These are phyloP conservation scores for Pulveroboletus sp. DNA, from an alignment of 768 basidiomycete species.

Conservation along the genomic window DNA sequence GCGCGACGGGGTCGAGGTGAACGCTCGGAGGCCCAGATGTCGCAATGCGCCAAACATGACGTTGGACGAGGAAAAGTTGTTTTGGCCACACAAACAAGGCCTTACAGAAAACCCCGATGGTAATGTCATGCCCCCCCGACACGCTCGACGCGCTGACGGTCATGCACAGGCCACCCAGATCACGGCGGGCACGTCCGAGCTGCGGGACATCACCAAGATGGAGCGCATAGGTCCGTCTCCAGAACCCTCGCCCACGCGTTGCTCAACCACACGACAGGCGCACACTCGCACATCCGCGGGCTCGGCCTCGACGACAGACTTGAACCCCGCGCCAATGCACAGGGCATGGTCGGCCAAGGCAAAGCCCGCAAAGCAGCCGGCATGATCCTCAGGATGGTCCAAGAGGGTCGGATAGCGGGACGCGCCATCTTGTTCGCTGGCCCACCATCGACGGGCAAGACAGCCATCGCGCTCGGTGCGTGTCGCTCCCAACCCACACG, in stretches of 20 bases:
- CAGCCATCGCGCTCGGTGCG: no score
- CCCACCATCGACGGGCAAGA: constrained; percentile 96
- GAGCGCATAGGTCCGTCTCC: constrained; percentile 67
- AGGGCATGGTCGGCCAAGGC: constrained; percentile 97
- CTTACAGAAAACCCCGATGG: constrained; percentile 22
- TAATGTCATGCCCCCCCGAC: no score
- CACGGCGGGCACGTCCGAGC: constrained; percentile 69
- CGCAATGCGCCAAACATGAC: no score
- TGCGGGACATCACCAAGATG: constrained; percentile 88
- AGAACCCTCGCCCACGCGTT: no score
- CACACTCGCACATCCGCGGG: constrained; percentile 93
- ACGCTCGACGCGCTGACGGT: constrained; percentile 4
- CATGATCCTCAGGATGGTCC: constrained; percentile 97
- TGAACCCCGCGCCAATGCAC: constrained; percentile 82
- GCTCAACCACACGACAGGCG: constrained; percentile 45
- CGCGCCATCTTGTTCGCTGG: constrained; percentile 96
- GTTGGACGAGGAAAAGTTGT: no score
- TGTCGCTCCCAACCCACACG: no score
- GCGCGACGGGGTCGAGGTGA: constrained; percentile 13
- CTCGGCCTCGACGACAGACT: constrained; percentile 89
- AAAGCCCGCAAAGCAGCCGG: constrained; percentile 97
- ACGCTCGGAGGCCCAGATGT: neutral
- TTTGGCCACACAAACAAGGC: constrained; percentile 31
- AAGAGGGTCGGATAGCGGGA: constrained; percentile 93
- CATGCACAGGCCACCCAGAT: constrained; percentile 61